Base-by-base conservation (phyloP, 495 filamentous ascomycete species). In the Tuber microsphaerosporum region DNA sequence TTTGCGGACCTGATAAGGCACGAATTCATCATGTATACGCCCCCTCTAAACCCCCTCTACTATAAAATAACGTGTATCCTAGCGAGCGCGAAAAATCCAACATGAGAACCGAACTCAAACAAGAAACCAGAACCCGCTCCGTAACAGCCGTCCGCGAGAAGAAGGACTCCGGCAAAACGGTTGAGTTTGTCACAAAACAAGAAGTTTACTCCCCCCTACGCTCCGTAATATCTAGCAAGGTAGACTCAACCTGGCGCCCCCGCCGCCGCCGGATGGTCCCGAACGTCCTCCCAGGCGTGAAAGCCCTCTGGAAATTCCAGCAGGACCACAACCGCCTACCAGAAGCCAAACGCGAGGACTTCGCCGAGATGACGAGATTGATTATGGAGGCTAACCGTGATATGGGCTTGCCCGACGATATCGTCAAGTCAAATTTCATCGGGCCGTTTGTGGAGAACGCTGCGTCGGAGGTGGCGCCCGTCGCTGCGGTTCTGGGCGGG, bases 1-100 rank as follows among this genome's bases (percentile, higher is more conserved):
- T 99, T 99, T 84, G 91, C 93, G 34, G 95, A 99, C 82, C 87
- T 99, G 19, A 92, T 96, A 80, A 86, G 87, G 69, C 95, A 98
- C 82, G 89, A 93, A 75, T 99, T 92, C 77, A 89, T 95, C 56
- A 90, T 81, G 78, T 77, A 80, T 46, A 22, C 20, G 31, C 39
- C 48, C 44, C 10, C 42, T 2, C 44, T 71, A 43, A 12, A 0
- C n/a, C 14, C 48, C 41, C 7, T 7, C 51, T 0, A n/a, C 73
- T 16, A 44, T 48, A 16, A 19, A 22, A 78, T 75, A 70, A 81
- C 39, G 22, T 42, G 41, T 39, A 37, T 31, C 41, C 22, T 41
- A 75, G 97, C 76, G 90, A 97, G 85, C 90, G 95, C 51, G 88
- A 91, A 73, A 91, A 91, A 77, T 90, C 92, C 39, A 97, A 98